phyloP scores from a whole-genome alignment of 2,329 filamentous ascomycete species.

The Ceratocystiopsis sp. region DNA sequence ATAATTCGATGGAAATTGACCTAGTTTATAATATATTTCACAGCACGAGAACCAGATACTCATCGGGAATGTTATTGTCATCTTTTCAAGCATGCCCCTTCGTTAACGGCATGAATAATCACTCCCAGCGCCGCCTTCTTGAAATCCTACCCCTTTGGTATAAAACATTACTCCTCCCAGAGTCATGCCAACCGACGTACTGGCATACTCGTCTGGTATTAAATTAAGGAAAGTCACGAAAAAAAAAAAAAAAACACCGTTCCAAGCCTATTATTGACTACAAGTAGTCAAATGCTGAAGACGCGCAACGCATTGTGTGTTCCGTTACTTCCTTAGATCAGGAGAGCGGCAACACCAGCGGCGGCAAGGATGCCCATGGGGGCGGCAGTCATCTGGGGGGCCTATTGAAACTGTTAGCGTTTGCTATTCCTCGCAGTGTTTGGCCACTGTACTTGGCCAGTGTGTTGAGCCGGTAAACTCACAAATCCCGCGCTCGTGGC shows the following conservation, averaged over 20 bases:
- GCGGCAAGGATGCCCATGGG: constrained; percentile 29
- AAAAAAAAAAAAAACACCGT: background rate
- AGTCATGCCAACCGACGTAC: no score
- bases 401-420: constrained; percentile 10
- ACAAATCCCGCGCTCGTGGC: constrained; percentile 13
- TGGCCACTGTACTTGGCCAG: background rate
- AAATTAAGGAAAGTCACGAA: background rate
- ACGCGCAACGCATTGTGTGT: background rate
- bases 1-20: no score
- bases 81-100: no score
- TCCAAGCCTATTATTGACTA: background rate
- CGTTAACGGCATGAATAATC: no score
- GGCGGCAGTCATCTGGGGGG: constrained; percentile 25
- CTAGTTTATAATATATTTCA: no score
- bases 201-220: no score
- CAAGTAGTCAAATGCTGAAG: background rate
- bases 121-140: no score
- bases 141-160: no score
- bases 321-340: constrained; percentile 22
- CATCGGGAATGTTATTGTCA: no score
- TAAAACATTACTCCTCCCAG: no score
- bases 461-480: constrained; percentile 6
- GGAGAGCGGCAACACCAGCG: constrained; percentile 29
- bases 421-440: no score
- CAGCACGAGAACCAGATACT: no score